Evolutionary conservation across 495 filamentous ascomycete species (phyloP), one percentile per base, ranked within the genome.

Genomic region (Lasiosphaeria hispida): DNA sequence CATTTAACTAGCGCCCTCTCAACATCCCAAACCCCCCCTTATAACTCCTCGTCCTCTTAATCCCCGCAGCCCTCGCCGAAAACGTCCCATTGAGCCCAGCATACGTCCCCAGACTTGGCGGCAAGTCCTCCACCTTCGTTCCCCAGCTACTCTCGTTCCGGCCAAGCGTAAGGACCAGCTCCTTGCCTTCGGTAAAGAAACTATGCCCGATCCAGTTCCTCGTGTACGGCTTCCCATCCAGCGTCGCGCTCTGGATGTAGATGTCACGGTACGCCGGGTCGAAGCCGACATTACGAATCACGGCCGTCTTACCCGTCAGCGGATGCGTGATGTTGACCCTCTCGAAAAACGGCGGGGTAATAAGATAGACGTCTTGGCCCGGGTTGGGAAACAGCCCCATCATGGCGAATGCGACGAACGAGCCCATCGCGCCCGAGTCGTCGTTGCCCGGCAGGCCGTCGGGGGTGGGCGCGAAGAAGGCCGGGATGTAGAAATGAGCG

Each of bases 371-470:
- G 62, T 90, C 72, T 63, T 90, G 87, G 5, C 88, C 88, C 0
- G 86, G 83, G 19, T 88, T 86, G 0, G 88, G 88, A 70, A 88
- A 92, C 0, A 90, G 68, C 3, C 88, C 88, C 67, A 89, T 81
- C 86, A 88, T 89, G 47, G 81, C 78, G 15, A 90, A 80, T 0
- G 83, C 85, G 1, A 85, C 72, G 58, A 89, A 90, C 3, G 83
- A 80, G 11, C 87, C 88, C 85, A 89, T 88, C 1, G 87, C 85
- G 8, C 87, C 87, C 40, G 77, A 81, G 64, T 90, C 87, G 55
- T 90, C 87, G 65, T 90, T 90, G 0, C 87, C 87, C 0, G 87
- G 86, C 7, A 90, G 80, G 10, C 87, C 87, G 23, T 69, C 69
- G 3, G 78, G 68, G 0, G 83, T 81, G 0, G 84, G 81, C 48